Base-by-base conservation (phyloP, 2,329 filamentous ascomycete genomes). In the Fusarium clavum region DNA sequence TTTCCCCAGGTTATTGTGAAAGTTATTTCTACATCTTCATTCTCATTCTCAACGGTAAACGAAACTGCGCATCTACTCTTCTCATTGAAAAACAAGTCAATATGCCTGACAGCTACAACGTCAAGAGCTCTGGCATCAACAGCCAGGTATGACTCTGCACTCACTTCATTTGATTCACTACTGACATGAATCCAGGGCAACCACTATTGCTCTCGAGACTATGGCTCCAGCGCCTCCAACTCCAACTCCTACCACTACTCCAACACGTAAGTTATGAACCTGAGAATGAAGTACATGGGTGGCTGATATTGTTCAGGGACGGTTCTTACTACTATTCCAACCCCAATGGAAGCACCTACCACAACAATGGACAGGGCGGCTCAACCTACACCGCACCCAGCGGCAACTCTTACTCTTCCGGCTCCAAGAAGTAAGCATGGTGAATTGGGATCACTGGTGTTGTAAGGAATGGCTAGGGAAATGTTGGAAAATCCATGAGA, bases 241-340 rank as follows among this genome's bases (percentile, higher is more conserved):
- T 79, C 80, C 30, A 91, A 91, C 80, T 80, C 83, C 9, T 91
- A 90, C 77, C 90, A 92, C 76, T 92, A 92, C 77, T 91, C 88
- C 55, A 92, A 92, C 82, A 76, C 62, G 86, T 88, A 76, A 69
- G 84, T 77, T 41, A 12, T 7, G 9, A 22, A 14, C 8, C 2
- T 22, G 7, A 8, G 5, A 10, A 45, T 13, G 27, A 18, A 22
- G 6, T 20, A 4, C 6, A 46, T 4, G 8, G 10, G n/a, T 40
- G 8, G 25, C 29, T 61, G 3, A 54, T 41, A 10, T 13, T 54
- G 11, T 20, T 14, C 11, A 87, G 85, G 24, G 75, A 92, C 72
- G 89, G 90, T 40, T 91, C 89, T 3, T 93, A 93, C 83, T 92
- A 93, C 82, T 93, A 92, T 81, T 87, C 85, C 76, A 93, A 92